These are phyloP conservation scores for Phalaenopsis equestris DNA, from an alignment of 106 monocot genomes.

Conservation along the genomic window DNA sequence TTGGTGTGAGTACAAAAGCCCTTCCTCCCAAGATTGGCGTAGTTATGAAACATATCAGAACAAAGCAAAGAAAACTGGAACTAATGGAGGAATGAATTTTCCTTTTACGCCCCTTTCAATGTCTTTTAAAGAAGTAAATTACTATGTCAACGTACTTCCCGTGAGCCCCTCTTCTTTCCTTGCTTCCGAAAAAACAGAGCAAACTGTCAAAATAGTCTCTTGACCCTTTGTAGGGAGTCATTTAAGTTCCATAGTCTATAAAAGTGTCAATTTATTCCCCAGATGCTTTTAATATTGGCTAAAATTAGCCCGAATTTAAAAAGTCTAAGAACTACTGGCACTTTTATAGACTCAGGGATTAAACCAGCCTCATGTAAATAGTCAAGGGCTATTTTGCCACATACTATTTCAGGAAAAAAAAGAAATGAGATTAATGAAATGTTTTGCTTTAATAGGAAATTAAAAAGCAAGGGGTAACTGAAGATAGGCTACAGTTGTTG, in stretches of 20 bases:
- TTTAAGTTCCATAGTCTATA: too few relatives aligned
- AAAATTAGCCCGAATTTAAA: too few relatives aligned
- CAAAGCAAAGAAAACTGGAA: background rate
- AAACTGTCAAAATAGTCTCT: too few relatives aligned
- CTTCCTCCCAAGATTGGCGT: background rate
- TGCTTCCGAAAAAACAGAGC: background rate
- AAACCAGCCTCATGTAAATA: too few relatives aligned
- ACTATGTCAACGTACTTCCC: conserved; percentile 62
- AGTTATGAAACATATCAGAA: background rate
- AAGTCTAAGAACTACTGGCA: too few relatives aligned
- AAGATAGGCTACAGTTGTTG: conserved; percentile 56
- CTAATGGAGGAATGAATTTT: conserved; percentile 50
- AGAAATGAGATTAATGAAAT: background rate
- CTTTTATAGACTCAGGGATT: too few relatives aligned
- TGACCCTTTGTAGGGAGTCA: too few relatives aligned
- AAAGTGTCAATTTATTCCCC: too few relatives aligned
- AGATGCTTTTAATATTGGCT: too few relatives aligned
- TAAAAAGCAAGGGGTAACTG: conserved; percentile 51
- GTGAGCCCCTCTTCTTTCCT: conserved; percentile 28
- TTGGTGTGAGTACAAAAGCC: background rate
- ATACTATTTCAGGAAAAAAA: background rate
- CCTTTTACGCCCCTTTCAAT: conserved; percentile 65
- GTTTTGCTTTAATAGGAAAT: conserved; percentile 39
- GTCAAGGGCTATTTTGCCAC: background rate
- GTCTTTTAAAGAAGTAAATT: conserved; percentile 51